phyloP scores from a whole-genome alignment of 2,329 filamentous ascomycete species.

The Eutypella sp. region DNA sequence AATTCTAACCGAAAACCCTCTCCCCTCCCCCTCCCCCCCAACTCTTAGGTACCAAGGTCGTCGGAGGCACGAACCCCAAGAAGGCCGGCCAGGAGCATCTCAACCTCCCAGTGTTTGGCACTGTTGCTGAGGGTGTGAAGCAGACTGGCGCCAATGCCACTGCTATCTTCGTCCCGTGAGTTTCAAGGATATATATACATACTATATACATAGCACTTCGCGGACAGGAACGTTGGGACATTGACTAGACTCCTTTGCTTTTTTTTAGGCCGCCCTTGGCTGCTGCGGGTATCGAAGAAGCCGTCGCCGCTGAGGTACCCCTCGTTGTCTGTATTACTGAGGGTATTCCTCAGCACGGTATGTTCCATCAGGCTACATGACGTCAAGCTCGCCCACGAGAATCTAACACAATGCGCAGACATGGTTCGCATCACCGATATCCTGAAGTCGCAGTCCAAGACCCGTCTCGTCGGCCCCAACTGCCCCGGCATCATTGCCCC shows the following conservation, averaged over 20 bases:
- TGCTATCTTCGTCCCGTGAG: constrained; percentile 93
- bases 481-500: constrained; percentile 94
- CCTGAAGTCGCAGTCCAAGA: constrained; percentile 96
- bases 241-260: constrained; percentile 12
- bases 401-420: constrained; percentile 49
- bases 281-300: constrained; percentile 94
- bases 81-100: constrained; percentile 92
- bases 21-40: no score
- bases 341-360: constrained; percentile 95
- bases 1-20: no score
- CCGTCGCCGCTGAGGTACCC: constrained; percentile 85
- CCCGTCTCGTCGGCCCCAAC: constrained; percentile 92
- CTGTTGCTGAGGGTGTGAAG: constrained; percentile 82
- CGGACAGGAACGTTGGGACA: no score
- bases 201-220: no score
- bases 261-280: constrained; percentile 72
- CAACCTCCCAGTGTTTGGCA: constrained; percentile 87
- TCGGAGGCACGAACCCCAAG: constrained; percentile 98
- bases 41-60: constrained; percentile 85
- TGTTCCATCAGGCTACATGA: constrained; percentile 24
- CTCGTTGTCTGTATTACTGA: constrained; percentile 97
- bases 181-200: no score
- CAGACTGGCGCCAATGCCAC: constrained; percentile 86
- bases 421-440: constrained; percentile 99
- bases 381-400: constrained; percentile 1